Percentiles rank a stretch among this genome's conserved stretches.
Evolutionary conservation across 23 red algal species (phyloP).

Genomic region (Rhodosorus marinus): DNA sequence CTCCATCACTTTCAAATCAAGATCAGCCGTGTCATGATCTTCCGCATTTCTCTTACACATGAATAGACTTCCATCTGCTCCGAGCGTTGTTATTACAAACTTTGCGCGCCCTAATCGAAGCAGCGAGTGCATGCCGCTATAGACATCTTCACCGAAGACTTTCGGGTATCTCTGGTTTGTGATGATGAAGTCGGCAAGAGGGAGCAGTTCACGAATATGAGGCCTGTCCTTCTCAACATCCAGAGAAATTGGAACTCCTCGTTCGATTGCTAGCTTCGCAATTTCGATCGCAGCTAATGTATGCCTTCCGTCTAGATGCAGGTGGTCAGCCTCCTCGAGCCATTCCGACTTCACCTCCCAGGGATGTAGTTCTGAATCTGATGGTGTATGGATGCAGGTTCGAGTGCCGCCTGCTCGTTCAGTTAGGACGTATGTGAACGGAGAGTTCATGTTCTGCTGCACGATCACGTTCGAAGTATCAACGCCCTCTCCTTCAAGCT

Average conservation of each 20-base stretch:
- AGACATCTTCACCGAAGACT: constrained; percentile 10
- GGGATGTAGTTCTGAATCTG: constrained; percentile 10
- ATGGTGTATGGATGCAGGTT: constrained; percentile 74
- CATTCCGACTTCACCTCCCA: constrained; percentile 1
- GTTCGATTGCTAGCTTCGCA: constrained; percentile 28
- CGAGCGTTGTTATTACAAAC: constrained; percentile 9
- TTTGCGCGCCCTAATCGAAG: background rate
- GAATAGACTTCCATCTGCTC: constrained; percentile 14
- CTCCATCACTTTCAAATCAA: constrained; percentile 3
- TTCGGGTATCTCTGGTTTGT: constrained; percentile 59
- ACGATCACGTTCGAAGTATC: constrained; percentile 24
- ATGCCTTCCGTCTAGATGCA: constrained; percentile 61
- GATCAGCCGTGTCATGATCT: constrained; percentile 1
- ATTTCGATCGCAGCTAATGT: constrained; percentile 56
- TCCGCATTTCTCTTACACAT: constrained; percentile 1
- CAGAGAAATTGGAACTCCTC: constrained; percentile 55
- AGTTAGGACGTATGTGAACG: constrained; percentile 88
- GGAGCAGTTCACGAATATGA: constrained; percentile 27
- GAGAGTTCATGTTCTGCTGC: constrained; percentile 8
- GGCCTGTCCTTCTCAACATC: constrained; percentile 75
- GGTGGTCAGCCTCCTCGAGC: constrained; percentile 21
- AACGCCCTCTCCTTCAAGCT: constrained; percentile 56
- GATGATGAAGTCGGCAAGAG: constrained; percentile 72
- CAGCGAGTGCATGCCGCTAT: no score
- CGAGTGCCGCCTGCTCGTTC: constrained; percentile 37